Percentiles rank a stretch among this genome's conserved stretches.
phyloP scores from a whole-genome alignment of 2,329 filamentous ascomycete genomes.

The Malbranchea zuffiana region DNA sequence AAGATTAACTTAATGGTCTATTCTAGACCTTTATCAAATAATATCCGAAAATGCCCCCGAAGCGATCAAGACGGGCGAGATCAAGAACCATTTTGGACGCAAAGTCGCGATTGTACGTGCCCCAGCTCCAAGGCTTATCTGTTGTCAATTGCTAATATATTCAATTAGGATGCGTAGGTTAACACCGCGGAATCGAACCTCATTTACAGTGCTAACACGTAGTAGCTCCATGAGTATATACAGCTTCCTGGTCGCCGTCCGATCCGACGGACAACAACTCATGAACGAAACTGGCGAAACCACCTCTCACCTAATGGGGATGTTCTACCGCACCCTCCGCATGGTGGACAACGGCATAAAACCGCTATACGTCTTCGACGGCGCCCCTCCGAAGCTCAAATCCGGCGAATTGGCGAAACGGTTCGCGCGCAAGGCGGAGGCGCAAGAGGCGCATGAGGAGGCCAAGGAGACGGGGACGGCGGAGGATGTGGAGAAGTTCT shows the following conservation, averaged over 20 bases:
- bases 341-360: constrained; percentile 99
- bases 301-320: constrained; percentile 95
- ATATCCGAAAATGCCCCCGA: constrained; percentile 91
- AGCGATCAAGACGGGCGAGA: constrained; percentile 90
- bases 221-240: constrained; percentile 92
- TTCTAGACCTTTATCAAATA: constrained; percentile 58
- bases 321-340: constrained; percentile 97
- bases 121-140: constrained; percentile 11
- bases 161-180: constrained; percentile 37
- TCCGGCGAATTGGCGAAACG: constrained; percentile 94
- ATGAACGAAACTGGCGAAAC: constrained; percentile 93
- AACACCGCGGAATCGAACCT: not conserved
- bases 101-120: constrained; percentile 85
- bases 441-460: constrained; percentile 79
- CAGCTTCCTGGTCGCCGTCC: constrained; percentile 94
- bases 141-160: not conserved
- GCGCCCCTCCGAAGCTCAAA: constrained; percentile 92
- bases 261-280: constrained; percentile 90
- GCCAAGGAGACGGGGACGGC: constrained; percentile 95
- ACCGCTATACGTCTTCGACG: constrained; percentile 95
- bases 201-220: not conserved
- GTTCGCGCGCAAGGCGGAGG: constrained; percentile 88
- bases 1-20: constrained; percentile 8
- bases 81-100: constrained; percentile 97
- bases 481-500: constrained; percentile 97